These are phyloP conservation scores for Capsicum baccatum DNA, from an alignment of 257 asterid genomes.

Conservation along the genomic window DNA sequence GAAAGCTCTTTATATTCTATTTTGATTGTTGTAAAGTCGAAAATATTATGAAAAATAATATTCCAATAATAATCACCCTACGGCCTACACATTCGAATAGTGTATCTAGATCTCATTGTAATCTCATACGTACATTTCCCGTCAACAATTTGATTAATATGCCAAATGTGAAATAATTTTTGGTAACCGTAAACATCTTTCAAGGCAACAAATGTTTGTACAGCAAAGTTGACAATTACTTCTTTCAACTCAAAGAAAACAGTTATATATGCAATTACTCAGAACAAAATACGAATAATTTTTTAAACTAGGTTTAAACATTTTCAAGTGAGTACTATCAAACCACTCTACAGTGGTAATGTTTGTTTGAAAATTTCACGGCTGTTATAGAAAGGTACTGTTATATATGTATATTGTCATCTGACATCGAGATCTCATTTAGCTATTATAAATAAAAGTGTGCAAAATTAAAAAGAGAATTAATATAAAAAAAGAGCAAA, in stretches of 20 bases:
- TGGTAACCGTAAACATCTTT: conserved; percentile 4
- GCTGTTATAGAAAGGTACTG: too few species aligned
- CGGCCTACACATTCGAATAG: background rate
- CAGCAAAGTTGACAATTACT: background rate
- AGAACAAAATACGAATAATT: background rate
- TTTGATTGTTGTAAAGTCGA: background rate
- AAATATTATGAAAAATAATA: background rate
- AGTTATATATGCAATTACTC: background rate
- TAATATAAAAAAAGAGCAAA: too few species aligned
- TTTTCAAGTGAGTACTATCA: background rate
- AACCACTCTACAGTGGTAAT: too few species aligned
- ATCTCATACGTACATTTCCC: background rate
- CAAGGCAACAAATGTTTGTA: background rate
- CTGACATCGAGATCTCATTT: too few species aligned
- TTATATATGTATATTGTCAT: too few species aligned
- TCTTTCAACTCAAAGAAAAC: background rate
- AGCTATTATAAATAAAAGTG: too few species aligned
- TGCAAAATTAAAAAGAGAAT: too few species aligned
- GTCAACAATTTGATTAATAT: background rate
- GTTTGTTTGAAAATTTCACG: too few species aligned
- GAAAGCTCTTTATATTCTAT: background rate
- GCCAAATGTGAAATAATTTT: background rate
- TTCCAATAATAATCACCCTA: background rate
- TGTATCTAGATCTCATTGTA: background rate
- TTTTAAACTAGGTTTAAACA: background rate